These are phyloP conservation scores for Crassisporium funariophilum DNA, from an alignment of 768 basidiomycete species.

Conservation along the genomic window DNA sequence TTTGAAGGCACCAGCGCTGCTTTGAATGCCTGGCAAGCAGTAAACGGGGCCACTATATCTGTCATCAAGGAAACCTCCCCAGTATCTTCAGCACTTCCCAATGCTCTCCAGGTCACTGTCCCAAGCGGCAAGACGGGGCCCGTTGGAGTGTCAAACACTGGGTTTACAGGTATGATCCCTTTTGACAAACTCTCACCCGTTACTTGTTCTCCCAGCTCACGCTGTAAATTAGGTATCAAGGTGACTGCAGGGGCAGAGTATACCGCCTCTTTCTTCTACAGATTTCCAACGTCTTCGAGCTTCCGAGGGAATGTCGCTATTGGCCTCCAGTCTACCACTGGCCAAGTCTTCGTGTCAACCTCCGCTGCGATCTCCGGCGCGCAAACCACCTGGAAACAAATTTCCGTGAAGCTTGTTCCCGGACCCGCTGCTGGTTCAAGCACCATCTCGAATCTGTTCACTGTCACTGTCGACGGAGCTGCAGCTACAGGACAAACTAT, in stretches of 20 bases:
- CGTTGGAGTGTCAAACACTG: conserved; percentile 59
- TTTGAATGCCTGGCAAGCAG: too few relatives aligned
- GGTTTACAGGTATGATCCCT: conserved; percentile 52
- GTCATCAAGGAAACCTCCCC: conserved; percentile 54
- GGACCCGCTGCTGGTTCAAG: conserved; percentile 45
- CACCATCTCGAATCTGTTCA: conserved; percentile 52
- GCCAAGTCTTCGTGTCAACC: conserved; percentile 44
- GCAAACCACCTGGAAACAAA: conserved; percentile 52
- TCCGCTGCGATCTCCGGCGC: conserved; percentile 40
- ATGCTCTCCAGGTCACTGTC: conserved; percentile 54
- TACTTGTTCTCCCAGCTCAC: not conserved
- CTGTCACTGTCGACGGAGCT: conserved; percentile 51
- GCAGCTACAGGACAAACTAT: conserved; percentile 45
- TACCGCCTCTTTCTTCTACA: conserved; percentile 61
- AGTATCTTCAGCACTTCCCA: conserved; percentile 61
- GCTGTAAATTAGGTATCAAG: conserved; percentile 52
- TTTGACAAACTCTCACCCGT: not conserved
- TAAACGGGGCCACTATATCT: conserved; percentile 47
- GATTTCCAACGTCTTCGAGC: conserved; percentile 46
- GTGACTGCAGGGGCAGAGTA: conserved; percentile 54
- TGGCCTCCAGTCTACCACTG: conserved; percentile 46
- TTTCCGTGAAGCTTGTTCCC: conserved; percentile 44
- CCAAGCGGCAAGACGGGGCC: conserved; percentile 40
- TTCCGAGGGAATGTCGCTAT: conserved; percentile 44
- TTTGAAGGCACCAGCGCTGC: too few relatives aligned